Evolutionary conservation across 192 early-diverging fungal genomes (phyloP), one percentile per base, ranked within the genome.

Genomic region (Oehlia diaphana): DNA sequence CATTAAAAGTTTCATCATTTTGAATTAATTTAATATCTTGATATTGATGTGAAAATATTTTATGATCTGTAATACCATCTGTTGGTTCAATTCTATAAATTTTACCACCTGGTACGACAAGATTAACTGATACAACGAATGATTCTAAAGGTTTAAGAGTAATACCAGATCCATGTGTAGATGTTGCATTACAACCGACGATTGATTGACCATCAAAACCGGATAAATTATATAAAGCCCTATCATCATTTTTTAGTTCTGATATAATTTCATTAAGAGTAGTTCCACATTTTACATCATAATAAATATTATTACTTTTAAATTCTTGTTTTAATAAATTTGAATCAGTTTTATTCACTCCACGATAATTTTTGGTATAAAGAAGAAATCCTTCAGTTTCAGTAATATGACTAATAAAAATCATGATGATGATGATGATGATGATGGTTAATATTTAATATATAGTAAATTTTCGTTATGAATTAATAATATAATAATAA

Each of bases 261-360:
- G 19, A 23, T 49, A 72, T 26, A 28, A 72, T 26, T 50, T 50
- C 42, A 31, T 16, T 10, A 31, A 72, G 2, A 4, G 8, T 72
- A 28, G 71, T 72, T 50, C 71, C 71, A 44, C 71, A 72, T 37
- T 72, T 72, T 28, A 50, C 26, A 50, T 72, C 71, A 50, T 72
- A 72, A 72, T 72, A 72, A 23, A 53, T 23, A 72, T 49, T 72
- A 53, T 72, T 26, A 14, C 23, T 21, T 50, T 50, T 47, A 53
- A 21, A 10, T n/a, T 72, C 28, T 14, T 47, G 0, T 39, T 47
- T 72, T 50, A 72, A 72, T 33, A 53, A 16, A 13, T 72, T 26
- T 4, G 13, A 23, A 50, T 72, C 26, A 1, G 71, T 53, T 72
- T 72, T 53, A 16, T 10, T 9, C 21, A 72, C 13, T 14, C 44